phyloP scores from a whole-genome alignment of 2,329 filamentous ascomycete species.

The Hansfordia pulvinata region DNA sequence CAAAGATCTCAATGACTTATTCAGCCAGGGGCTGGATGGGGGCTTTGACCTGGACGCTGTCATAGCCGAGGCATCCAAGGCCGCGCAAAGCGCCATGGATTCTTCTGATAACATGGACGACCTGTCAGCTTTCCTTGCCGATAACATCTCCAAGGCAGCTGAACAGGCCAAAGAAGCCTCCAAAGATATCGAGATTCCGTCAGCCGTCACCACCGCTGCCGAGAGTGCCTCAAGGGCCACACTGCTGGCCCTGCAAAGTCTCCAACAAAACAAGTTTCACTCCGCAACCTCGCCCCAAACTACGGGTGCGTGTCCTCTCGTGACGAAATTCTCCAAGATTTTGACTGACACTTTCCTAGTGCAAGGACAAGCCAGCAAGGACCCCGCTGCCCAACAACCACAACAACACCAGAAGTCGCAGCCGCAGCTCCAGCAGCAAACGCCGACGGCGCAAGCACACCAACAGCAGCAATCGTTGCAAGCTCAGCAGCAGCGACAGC shows the following conservation, averaged over 20 bases:
- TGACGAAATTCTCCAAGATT: not conserved
- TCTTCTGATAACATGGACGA: slow-evolving; percentile 11
- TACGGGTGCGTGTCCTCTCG: slow-evolving; percentile 7
- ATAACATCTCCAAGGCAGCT: slow-evolving; percentile 15
- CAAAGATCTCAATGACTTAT: slow-evolving; percentile 7
- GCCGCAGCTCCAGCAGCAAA: too few species aligned
- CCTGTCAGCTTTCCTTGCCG: slow-evolving; percentile 14
- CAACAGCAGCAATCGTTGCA: slow-evolving; percentile 11
- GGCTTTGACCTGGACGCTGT: slow-evolving; percentile 17
- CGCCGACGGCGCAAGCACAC: slow-evolving; percentile 6
- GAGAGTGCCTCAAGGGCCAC: slow-evolving; percentile 19
- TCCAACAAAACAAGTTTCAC: slow-evolving; percentile 18
- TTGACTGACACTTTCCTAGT: too few species aligned
- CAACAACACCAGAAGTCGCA: slow-evolving; percentile 1
- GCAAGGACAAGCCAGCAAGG: too few species aligned
- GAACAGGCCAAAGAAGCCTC: slow-evolving; percentile 14
- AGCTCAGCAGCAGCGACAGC: slow-evolving; percentile 4
- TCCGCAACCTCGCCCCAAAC: slow-evolving; percentile 15
- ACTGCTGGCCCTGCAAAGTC: slow-evolving; percentile 16
- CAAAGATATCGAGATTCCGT: slow-evolving; percentile 12
- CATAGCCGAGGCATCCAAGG: slow-evolving; percentile 18
- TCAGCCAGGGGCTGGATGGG: slow-evolving; percentile 8
- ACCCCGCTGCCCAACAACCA: not conserved
- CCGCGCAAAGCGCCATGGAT: slow-evolving; percentile 13
- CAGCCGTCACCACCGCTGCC: slow-evolving; percentile 14